phyloP scores from a whole-genome alignment of 192 early-diverging fungal species.

The Podila clonocystis region DNA sequence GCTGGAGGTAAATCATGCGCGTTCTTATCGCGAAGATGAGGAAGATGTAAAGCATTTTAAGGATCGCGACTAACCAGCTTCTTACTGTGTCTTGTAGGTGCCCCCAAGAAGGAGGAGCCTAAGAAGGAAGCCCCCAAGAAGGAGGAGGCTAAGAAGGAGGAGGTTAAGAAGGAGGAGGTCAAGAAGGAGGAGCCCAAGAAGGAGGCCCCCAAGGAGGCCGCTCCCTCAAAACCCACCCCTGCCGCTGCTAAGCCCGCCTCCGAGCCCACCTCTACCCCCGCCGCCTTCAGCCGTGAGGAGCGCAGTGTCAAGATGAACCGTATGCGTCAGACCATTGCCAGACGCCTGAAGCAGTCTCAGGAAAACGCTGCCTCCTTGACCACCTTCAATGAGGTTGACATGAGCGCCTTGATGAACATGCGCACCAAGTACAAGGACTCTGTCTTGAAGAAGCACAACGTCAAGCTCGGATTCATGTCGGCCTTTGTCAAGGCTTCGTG shows the following conservation, averaged over 20 bases:
- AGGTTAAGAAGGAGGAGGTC: constrained; percentile 42
- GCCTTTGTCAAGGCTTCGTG: constrained; percentile 95
- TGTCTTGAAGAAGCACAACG: constrained; percentile 91
- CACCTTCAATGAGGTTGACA: constrained; percentile 99
- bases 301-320: constrained; percentile 94
- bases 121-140: constrained; percentile 56
- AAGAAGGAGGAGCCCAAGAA: constrained; percentile 55
- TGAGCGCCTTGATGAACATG: constrained; percentile 93
- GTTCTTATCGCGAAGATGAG: background rate
- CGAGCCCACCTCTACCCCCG: constrained; percentile 53
- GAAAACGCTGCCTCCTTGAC: constrained; percentile 96
- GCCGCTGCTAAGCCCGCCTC: constrained; percentile 26
- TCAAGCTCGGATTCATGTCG: constrained; percentile 99
- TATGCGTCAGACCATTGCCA: constrained; percentile 95
- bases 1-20: constrained; percentile 56
- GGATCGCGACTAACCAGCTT: background rate
- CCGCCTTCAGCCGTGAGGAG: constrained; percentile 53
- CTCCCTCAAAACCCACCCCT: constrained; percentile 36
- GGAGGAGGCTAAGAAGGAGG: constrained; percentile 50
- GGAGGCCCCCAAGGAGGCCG: constrained; percentile 25
- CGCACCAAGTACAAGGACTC: constrained; percentile 95
- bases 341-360: constrained; percentile 97
- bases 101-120: constrained; percentile 54
- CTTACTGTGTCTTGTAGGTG: constrained; percentile 21
- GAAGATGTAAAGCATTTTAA: background rate